Evolutionary conservation across 1,139 yeast genomes (phyloP).

Genomic region (Kurtzmaniella quercitrusa): DNA sequence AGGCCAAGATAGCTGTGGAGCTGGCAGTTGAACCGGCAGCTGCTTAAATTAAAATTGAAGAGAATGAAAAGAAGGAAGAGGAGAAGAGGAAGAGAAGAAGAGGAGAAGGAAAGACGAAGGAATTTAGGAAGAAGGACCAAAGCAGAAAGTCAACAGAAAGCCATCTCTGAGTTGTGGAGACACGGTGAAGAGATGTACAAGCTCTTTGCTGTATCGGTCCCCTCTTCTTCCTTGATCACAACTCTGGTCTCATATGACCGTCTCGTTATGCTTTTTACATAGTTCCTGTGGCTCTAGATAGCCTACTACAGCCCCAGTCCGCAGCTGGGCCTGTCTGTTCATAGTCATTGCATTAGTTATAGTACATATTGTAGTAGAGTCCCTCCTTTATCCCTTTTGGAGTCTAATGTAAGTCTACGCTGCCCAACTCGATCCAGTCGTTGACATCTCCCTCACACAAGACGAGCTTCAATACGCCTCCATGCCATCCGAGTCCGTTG

Average conservation of each 20-base stretch:
- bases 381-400: too few species aligned
- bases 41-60: background rate
- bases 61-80: background rate
- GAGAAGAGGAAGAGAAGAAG: too few species aligned
- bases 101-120: too few species aligned
- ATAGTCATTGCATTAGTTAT: slow-evolving; percentile 1
- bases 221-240: too few species aligned
- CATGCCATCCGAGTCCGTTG: slow-evolving; percentile 52
- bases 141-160: too few species aligned
- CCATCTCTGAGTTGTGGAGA: too few species aligned
- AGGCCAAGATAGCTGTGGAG: background rate
- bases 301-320: background rate
- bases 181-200: too few species aligned
- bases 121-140: too few species aligned
- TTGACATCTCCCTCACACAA: slow-evolving; percentile 71
- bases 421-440: slow-evolving; percentile 68
- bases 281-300: too few species aligned
- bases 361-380: background rate
- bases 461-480: slow-evolving; percentile 67
- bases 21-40: background rate
- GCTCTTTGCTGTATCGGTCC: too few species aligned
- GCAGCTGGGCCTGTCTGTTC: background rate
- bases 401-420: slow-evolving; percentile 46
- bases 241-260: too few species aligned
- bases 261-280: too few species aligned